A percentile compares a stretch with the other conserved stretches of the same genome.
Conservation (phyloP, 176 grass and related monocot genomes). For the Rhipidocladum racemiflorum region DNA sequence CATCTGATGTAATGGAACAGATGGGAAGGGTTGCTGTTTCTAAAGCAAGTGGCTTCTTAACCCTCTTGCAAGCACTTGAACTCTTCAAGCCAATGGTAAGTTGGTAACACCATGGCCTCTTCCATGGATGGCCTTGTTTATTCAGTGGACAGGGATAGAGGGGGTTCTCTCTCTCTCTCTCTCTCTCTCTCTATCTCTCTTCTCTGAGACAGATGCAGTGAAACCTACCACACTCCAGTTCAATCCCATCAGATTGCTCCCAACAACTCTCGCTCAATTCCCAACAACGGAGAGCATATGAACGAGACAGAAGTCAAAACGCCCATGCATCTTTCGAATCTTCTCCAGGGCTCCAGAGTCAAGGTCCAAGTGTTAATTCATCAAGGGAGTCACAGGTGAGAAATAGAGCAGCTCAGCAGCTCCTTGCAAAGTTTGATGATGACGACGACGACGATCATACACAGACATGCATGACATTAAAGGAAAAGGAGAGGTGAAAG, state of each 20-base stretch:
- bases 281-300: constrained; percentile 33
- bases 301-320: constrained; percentile 39
- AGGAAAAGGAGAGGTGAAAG: background rate
- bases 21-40: background rate
- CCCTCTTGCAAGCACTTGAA: background rate
- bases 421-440: background rate
- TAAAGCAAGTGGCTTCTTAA: constrained; percentile 7
- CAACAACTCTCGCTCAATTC: constrained; percentile 49
- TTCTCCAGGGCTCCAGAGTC: constrained; percentile 33
- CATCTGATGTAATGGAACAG: constrained; percentile 36
- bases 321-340: constrained; percentile 46
- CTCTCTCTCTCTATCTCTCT: background rate
- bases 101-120: constrained; percentile 20
- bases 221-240: constrained; percentile 32
- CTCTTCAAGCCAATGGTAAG: constrained; percentile 18
- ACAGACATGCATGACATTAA: constrained; percentile 9
- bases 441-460: too few species aligned
- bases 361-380: constrained; percentile 32
- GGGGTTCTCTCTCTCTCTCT: background rate
- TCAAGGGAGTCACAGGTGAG: constrained; percentile 24
- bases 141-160: background rate
- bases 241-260: constrained; percentile 40
- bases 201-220: constrained; percentile 21
- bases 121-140: constrained; percentile 5
- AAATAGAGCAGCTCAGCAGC: background rate